Evolutionary conservation across 345 rosid genomes (phyloP), one percentile per base, ranked within the genome.

Genomic region (Melastoma malabathricum): DNA sequence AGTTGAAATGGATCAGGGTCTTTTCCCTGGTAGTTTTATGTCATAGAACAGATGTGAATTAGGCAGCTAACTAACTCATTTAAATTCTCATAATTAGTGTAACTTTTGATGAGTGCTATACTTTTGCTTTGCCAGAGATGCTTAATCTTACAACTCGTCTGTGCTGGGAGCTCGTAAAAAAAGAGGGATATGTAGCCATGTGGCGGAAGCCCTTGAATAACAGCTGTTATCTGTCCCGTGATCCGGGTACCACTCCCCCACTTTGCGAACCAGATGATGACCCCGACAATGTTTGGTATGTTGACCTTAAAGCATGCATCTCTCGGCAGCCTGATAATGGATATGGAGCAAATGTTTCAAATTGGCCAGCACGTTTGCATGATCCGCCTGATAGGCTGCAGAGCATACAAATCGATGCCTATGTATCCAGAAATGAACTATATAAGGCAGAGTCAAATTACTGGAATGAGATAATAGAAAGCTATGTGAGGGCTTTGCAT

Each of bases 121-220:
- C 39, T 45, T 55, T 50, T 67, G 23, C 58, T 54, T 59, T 29
- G 38, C 50, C 88, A 92, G 98, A 79, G 77, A 92, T 92, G 98
- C 68, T 92, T 51, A 72, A 83, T 63, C 86, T 92, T 59, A 87
- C 95, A 15, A 74, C 72, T 48, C 83, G 78, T 43, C 88, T 92
- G 48, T 92, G 98, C 76, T 92, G 98, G 98, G 70, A 69, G 59
- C 90, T 87, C 54, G 79, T 92, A 18, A 92, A 88, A 79, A 92
- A 75, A 76, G 98, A 80, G 68, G 97, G 98, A 51, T 88, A 87
- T 60, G 70, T 92, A 72, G 95, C 98, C 57, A 68, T 92, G 57
- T 87, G 98, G 98, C 73, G 71, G 72, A 87, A 92, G 64, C 95
- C 98, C 48, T 46, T 56, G 31, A 76, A 84, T 65, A 84, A 92